These are phyloP conservation scores for Heracleum sosnowskyi DNA, from an alignment of 129 eudicot genomes.

Conservation along the genomic window DNA sequence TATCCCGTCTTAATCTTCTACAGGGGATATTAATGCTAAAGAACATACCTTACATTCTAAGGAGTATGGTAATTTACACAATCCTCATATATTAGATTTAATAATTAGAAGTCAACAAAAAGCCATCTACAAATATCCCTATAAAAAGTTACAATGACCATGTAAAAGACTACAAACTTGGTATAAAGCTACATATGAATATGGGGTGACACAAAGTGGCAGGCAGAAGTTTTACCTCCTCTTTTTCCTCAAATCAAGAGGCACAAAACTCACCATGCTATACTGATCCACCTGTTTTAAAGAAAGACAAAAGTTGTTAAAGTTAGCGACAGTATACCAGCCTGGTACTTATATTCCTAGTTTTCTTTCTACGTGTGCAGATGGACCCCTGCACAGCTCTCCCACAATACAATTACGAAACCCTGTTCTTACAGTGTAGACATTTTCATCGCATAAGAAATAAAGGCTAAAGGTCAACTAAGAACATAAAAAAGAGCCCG, in stretches of 20 bases:
- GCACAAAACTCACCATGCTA: conserved; percentile 91
- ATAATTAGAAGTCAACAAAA: not conserved
- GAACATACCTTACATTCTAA: too few species aligned
- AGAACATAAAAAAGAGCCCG: not conserved
- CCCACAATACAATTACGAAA: not conserved
- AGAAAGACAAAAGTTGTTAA: not conserved
- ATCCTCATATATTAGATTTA: not conserved
- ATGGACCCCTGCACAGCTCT: not conserved
- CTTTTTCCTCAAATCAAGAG: conserved; percentile 87
- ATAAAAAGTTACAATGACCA: not conserved
- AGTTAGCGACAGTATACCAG: not conserved
- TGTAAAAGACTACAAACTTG: not conserved
- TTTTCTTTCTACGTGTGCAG: not conserved
- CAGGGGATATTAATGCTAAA: not conserved
- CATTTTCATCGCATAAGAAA: not conserved
- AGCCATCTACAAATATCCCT: not conserved
- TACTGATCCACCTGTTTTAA: conserved; percentile 67
- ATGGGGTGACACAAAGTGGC: not conserved
- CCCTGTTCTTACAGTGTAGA: not conserved
- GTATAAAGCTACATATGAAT: not conserved
- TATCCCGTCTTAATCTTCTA: conserved; percentile 26
- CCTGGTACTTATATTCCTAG: not conserved
- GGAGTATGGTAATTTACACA: not conserved
- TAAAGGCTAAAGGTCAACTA: not conserved
- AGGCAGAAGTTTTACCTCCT: conserved; percentile 39